Base-by-base conservation (phyloP, 2,329 filamentous ascomycete species). In the Aspergillus melleus region DNA sequence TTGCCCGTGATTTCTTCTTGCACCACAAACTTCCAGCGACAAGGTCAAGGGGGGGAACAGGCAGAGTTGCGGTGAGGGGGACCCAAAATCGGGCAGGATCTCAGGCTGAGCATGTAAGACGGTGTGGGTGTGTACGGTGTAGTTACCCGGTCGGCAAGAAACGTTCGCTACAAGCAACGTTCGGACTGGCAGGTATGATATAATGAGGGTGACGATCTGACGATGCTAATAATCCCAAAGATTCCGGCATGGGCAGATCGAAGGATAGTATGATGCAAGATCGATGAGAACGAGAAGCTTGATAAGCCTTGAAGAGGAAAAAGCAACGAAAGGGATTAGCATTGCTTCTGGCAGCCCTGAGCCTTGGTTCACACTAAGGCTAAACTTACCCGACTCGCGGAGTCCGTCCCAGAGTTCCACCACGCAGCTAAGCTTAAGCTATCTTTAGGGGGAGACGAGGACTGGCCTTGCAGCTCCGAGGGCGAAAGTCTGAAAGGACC, bases 381-480 rank as follows among this genome's bases (percentile, higher is more conserved):
- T 39, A 24, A 42, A 50, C 29, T 54, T 36, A 49, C 46, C 39
- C 57, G 64, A 66, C 65, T 47, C 22, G 44, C 19, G 44, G 44
- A 20, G 36, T 42, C 36, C 36, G 36, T 42, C 6, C 36, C 36
- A 42, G 36, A 42, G 36, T 42, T 42, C 36, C 36, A 42, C 65
- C 67, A 60, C 64, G 63, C 57, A 62, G 44, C 66, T 67, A 69
- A 68, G 63, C 61, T 68, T 69, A 68, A 69, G 62, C 63, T 68
- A 64, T 68, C 62, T 66, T 68, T 68, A 66, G 64, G 57, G 57
- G 22, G 44, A 64, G 49, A 52, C 53, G 36, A 46, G 60, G 61
- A 64, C 14, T 42, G 36, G 36, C 16, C 36, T 42, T 42, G 36
- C 36, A 42, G 36, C 36, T 42, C 36, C 36, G 16, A n/a, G 36